Percentiles rank a stretch among this genome's conserved stretches.
phyloP scores from a whole-genome alignment of 1,284 basidiomycete genomes.

The Athelia sp. region DNA sequence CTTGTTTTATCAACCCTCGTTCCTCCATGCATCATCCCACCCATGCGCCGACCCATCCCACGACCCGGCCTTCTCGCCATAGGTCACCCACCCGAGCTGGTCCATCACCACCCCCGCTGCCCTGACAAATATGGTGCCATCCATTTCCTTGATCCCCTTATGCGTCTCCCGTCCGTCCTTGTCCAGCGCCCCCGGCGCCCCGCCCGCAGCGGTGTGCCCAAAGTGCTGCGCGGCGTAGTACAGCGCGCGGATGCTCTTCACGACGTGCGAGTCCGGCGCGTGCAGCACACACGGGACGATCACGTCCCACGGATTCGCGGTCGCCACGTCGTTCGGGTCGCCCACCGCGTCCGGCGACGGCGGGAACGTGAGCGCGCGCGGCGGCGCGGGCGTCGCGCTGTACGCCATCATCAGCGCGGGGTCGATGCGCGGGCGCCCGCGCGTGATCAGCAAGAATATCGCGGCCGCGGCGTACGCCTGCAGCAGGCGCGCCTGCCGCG shows the following conservation, averaged over 20 bases:
- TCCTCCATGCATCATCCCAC: constrained; percentile 68
- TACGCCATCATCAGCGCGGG: constrained; percentile 51
- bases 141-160: constrained; percentile 40
- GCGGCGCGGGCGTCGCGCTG: constrained; percentile 37
- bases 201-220: constrained; percentile 38
- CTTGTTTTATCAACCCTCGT: not conserved
- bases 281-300: constrained; percentile 50
- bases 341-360: constrained; percentile 26
- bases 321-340: constrained; percentile 27
- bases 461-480: constrained; percentile 40
- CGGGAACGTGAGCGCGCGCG: constrained; percentile 12
- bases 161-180: constrained; percentile 32
- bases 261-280: constrained; percentile 56
- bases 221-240: constrained; percentile 46
- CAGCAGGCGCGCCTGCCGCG: constrained; percentile 42
- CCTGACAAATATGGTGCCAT: constrained; percentile 61
- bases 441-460: constrained; percentile 39
- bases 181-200: constrained; percentile 40
- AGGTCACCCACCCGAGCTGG: constrained; percentile 55
- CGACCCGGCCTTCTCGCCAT: constrained; percentile 40
- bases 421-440: constrained; percentile 59
- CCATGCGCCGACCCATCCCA: constrained; percentile 66
- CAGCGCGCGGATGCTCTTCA: constrained; percentile 56
- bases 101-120: constrained; percentile 61
- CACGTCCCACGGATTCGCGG: constrained; percentile 54